Percentiles rank a stretch among this genome's conserved stretches.
Evolutionary conservation across 2,329 filamentous ascomycete species (phyloP).

Genomic region (Tolypocladium guangdongense): DNA sequence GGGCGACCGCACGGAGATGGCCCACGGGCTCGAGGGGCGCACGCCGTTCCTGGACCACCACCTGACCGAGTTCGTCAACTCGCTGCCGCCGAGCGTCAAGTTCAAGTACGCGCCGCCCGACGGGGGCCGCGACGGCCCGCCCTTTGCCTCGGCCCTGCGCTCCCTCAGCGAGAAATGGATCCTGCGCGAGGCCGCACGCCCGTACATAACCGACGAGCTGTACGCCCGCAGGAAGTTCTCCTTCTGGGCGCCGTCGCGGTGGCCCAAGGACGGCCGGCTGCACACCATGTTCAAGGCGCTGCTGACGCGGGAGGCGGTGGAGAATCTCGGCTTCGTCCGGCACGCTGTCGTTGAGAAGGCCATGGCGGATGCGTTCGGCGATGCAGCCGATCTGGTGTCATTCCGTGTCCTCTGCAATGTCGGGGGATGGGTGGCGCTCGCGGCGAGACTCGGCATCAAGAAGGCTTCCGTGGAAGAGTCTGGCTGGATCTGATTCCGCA

Average conservation of each 20-base stretch:
- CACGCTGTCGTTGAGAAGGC: constrained; percentile 22
- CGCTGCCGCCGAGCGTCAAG: constrained; percentile 5
- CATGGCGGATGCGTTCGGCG: constrained; percentile 27
- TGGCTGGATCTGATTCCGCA: background rate
- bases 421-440: constrained; percentile 32
- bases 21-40: constrained; percentile 22
- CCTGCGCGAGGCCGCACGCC: constrained; percentile 35
- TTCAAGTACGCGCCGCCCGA: background rate
- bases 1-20: constrained; percentile 25
- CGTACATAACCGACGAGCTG: constrained; percentile 40
- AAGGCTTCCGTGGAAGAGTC: constrained; percentile 10
- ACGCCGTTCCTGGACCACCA: constrained; percentile 20
- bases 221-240: constrained; percentile 38
- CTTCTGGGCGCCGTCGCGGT: constrained; percentile 34
- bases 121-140: background rate
- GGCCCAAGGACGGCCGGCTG: constrained; percentile 29
- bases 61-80: constrained; percentile 9
- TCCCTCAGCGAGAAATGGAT: constrained; percentile 37
- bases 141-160: constrained; percentile 4
- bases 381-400: constrained; percentile 17
- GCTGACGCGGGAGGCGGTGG: constrained; percentile 24
- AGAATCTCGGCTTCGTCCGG: constrained; percentile 28
- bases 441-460: constrained; percentile 29
- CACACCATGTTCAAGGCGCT: constrained; percentile 20
- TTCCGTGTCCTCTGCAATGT: constrained; percentile 27